These are phyloP conservation scores for Grigorovia jiainica DNA, from an alignment of 805 yeast genomes.

Conservation along the genomic window DNA sequence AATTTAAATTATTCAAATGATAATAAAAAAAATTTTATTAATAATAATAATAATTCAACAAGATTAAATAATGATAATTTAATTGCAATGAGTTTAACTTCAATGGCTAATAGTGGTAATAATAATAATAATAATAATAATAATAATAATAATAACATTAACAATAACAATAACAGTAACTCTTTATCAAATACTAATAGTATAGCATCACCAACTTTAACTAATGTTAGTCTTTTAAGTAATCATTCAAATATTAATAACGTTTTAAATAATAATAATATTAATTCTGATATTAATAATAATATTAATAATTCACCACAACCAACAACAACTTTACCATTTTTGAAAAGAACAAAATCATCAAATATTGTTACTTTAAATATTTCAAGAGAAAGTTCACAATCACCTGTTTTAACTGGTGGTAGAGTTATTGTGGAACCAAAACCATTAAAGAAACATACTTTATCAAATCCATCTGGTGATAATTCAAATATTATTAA, in stretches of 20 bases:
- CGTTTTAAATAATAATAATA: neutral
- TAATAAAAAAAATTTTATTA: neutral
- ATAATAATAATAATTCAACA: neutral
- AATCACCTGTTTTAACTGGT: slow-evolving; percentile 21
- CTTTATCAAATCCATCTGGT: slow-evolving; percentile 7
- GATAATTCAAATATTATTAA: no score
- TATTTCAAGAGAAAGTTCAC: slow-evolving; percentile 26
- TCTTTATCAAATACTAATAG: neutral
- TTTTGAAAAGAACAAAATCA: slow-evolving; percentile 23
- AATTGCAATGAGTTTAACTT: slow-evolving; percentile 28
- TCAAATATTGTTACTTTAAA: slow-evolving; percentile 27
- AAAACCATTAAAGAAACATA: slow-evolving; percentile 2
- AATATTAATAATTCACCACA: neutral
- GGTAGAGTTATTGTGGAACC: neutral
- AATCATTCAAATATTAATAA: neutral
- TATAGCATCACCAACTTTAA: no score
- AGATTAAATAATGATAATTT: slow-evolving; percentile 24
- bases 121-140: no score
- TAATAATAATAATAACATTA: neutral
- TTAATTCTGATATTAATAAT: neutral
- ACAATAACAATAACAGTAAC: neutral
- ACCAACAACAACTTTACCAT: slow-evolving; percentile 19
- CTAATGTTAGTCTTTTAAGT: no score
- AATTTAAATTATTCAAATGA: neutral
- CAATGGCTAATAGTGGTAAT: slow-evolving; percentile 30